Percentiles rank a stretch among this genome's conserved stretches.
Conservation (phyloP, 768 basidiomycete species). For the Boletus barrowsii region DNA sequence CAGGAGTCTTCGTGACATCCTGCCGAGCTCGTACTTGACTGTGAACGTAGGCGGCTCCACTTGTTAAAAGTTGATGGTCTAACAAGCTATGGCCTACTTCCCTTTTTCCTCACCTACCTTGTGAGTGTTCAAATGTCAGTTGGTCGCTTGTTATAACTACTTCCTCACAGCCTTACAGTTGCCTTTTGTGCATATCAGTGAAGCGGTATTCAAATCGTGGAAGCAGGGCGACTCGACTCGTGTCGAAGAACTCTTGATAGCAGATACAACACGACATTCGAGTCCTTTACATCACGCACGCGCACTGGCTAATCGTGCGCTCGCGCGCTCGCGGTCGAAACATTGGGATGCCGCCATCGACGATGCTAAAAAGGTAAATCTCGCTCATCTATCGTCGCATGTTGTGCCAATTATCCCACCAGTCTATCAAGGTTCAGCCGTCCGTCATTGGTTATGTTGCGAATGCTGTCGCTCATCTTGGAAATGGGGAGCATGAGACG, state of each 20-base stretch:
- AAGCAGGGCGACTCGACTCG: neutral
- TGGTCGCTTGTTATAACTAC: neutral
- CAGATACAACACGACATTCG: neutral
- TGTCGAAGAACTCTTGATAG: neutral
- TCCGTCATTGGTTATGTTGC: conserved; percentile 13
- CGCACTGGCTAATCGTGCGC: conserved; percentile 1
- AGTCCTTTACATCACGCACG: neutral
- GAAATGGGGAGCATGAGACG: neutral
- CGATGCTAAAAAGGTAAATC: conserved; percentile 3
- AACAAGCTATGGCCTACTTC: neutral
- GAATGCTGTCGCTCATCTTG: neutral
- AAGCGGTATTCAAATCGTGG: neutral
- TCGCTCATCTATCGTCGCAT: rapidly evolving
- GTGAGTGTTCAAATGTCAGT: neutral
- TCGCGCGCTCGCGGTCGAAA: neutral
- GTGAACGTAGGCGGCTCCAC: neutral
- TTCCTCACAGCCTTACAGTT: neutral
- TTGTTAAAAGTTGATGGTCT: neutral
- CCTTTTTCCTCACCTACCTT: too few species aligned
- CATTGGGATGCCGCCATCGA: neutral
- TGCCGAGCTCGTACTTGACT: neutral
- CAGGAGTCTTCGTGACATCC: neutral
- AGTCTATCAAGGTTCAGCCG: conserved; percentile 5
- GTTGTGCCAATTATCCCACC: neutral
- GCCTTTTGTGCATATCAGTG: neutral